These are phyloP conservation scores for Fusarium newnesense DNA, from an alignment of 2,329 filamentous ascomycete genomes.

Conservation along the genomic window DNA sequence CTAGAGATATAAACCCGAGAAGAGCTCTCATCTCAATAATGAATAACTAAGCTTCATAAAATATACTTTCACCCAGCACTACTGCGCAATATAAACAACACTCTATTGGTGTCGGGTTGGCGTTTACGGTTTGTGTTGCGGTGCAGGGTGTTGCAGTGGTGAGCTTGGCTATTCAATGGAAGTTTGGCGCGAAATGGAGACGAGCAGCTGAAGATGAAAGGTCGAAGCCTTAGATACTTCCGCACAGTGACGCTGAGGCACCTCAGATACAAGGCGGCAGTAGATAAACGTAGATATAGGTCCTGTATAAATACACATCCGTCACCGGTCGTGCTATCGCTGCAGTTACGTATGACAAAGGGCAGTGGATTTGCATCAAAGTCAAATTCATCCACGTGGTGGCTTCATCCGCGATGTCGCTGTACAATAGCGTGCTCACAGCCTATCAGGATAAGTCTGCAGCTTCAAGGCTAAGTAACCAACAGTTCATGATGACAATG, in stretches of 20 bases:
- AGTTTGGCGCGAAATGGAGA: background rate
- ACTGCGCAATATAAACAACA: no score
- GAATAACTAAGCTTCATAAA: no score
- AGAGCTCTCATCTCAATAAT: no score
- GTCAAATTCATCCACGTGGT: no score
- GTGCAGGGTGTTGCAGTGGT: conserved; percentile 57
- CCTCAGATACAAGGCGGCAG: rapidly evolving
- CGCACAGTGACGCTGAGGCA: rapidly evolving
- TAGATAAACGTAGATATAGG: rapidly evolving
- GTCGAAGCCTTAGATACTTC: rapidly evolving
- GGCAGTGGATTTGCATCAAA: no score
- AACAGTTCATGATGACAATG: background rate
- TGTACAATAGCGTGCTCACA: no score
- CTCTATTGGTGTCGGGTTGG: conserved; percentile 56
- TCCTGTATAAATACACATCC: rapidly evolving
- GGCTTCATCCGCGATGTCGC: no score
- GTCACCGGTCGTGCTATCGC: no score
- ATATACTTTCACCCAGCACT: no score
- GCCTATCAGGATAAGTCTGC: background rate
- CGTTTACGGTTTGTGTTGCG: conserved; percentile 58
- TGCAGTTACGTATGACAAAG: no score
- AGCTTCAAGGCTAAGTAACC: rapidly evolving
- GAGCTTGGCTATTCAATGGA: background rate
- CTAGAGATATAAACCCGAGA: no score
- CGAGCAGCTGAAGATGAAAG: rapidly evolving